Evolutionary conservation across 164 flowering plant genomes (phyloP), one percentile per base, ranked within the genome.

Genomic region (Aristolochia contorta): DNA sequence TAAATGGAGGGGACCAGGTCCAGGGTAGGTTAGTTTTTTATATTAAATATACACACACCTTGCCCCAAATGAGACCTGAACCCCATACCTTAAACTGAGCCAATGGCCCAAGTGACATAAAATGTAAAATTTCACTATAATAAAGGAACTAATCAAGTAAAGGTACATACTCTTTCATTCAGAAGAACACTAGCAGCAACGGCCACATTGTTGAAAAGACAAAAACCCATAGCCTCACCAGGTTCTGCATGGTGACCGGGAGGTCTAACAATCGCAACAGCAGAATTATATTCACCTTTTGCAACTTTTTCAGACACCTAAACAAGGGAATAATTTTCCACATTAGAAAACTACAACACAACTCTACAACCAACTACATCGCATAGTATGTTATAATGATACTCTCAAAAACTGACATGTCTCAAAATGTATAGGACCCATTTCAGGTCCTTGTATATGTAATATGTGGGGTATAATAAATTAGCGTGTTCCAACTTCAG

Each of bases 171-270:
- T 71, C 74, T 86, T 75, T 82, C 80, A 69, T 91, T 75, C 61
- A 94, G 67, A 6, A 94, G 79, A 74, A 54, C 84, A 67, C 77
- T 82, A 47, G 99, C 72, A 15, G 97, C 93, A 64, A 89, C 54
- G 24, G 91, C 99, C 50, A 94, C 93, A 71, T 94, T 94, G 74
- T 94, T 94, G 75, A 65, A 91, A 12, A 94, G 76, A 60, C 99
- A 94, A 78, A 90, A 91, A 10, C 99, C 99, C 97, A 91, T 94
- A 50, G 99, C 86, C 71, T 87, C 84, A 72, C 77, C 59, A 52
- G 70, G 67, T 67, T 94, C 99, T 43, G 97, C 97, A 79, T 94
- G 99, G 74, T 94, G 97, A 50, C 99, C 99, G 12, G 99, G 99
- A 74, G 99, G 99, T 69, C 99, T 87, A 58, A 94, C 91, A 71